phyloP scores from a whole-genome alignment of 768 basidiomycete genomes.

The Sarcomyxa edulis region DNA sequence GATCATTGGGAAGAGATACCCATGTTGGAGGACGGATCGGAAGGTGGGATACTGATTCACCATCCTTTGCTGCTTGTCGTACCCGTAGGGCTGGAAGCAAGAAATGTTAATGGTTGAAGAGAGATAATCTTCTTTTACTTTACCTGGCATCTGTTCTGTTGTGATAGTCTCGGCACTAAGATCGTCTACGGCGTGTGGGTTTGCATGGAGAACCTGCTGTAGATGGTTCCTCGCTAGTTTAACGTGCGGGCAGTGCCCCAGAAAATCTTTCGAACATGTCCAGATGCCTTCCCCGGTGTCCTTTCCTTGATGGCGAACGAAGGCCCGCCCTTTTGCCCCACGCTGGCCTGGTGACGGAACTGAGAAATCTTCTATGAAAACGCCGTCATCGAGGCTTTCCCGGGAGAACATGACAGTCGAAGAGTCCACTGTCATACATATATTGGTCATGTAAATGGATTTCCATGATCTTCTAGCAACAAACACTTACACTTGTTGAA shows the following conservation, averaged over 20 bases:
- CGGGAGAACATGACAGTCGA: not conserved
- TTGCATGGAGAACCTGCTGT: not conserved
- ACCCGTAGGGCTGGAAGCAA: not conserved
- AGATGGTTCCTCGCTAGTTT: not conserved
- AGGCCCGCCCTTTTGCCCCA: not conserved
- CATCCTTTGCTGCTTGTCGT: not conserved
- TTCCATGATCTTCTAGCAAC: not conserved
- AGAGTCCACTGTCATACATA: not conserved
- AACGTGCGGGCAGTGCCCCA: not conserved
- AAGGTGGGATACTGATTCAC: not conserved
- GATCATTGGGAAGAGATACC: not conserved
- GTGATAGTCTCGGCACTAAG: no score
- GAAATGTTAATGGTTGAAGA: not conserved
- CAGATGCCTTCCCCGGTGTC: not conserved
- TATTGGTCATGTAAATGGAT: constrained; percentile 1
- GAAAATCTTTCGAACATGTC: not conserved
- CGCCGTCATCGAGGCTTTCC: not conserved
- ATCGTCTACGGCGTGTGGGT: not conserved
- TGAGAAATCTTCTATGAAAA: not conserved
- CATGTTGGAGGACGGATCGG: not conserved
- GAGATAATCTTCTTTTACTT: not conserved
- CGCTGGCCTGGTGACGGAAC: not conserved
- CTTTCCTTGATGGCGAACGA: not conserved
- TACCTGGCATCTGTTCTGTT: not conserved
- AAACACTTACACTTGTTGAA: not conserved